Base-by-base conservation (phyloP, 805 yeast species). In the Saccharomycopsis fermentans region DNA sequence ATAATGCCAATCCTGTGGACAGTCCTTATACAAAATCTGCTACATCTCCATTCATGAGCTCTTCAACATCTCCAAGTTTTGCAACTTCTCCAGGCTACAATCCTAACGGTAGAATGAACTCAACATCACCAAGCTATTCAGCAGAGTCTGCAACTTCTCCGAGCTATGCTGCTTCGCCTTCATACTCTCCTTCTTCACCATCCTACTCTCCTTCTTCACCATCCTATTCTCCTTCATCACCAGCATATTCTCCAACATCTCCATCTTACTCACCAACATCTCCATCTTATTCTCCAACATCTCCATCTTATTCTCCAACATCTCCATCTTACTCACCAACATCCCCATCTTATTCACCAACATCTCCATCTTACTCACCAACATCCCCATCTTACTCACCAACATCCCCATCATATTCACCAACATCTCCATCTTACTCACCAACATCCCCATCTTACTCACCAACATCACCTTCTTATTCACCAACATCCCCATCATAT, bases 301-400 rank as follows among this genome's bases (percentile, higher is more conserved):
- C 87, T 1, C 91, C 91, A 64, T 71, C 78, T 2, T 87, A 84
- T 65, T 75, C 83, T 0, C 86, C 87, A 52, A 81, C 90, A 0
- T 80, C 85, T 2, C 94, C 95, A 62, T 69, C 77, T 1, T 87
- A 90, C 70, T 77, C 84, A 0, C 96, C 96, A 55, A 86, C 96
- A 0, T 81, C 88, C 0, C 92, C 96, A 65, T 68, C 78, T 3
- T 88, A 88, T 67, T 78, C 86, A 0, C 95, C 96, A 58, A 83
- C 90, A 0, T 83, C 91, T 0, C 83, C 90, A 67, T 64, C 74
- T 0, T 83, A 81, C 66, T 76, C 81, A 0, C 85, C 85, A 63
- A 80, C 84, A 0, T 77, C 81, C 0, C 83, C 84, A 64, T 70
- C 78, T 1, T 83, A 82, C 69, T 74, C 81, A 0, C 88, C 91